phyloP scores from a whole-genome alignment of 2,329 filamentous ascomycete genomes.

The Calonectria pteridis region DNA sequence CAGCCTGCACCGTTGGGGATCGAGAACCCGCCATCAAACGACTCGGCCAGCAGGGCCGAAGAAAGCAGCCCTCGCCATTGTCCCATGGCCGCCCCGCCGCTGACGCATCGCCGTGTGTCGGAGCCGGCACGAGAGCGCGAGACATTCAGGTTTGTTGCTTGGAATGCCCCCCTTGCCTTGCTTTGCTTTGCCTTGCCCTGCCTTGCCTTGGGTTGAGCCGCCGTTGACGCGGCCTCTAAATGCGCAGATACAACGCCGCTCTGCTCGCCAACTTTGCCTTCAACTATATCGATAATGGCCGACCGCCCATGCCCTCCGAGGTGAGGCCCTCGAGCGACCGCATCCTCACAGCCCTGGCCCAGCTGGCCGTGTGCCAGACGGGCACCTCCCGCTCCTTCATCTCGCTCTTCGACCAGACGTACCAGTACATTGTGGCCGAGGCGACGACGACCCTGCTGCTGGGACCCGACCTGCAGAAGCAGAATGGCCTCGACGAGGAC shows the following conservation, averaged over 20 bases:
- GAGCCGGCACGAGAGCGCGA: conserved; percentile 21
- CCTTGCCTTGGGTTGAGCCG: background rate
- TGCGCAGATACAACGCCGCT: conserved; percentile 7
- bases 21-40: background rate
- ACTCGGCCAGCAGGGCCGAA: conserved; percentile 2
- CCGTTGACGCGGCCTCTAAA: background rate
- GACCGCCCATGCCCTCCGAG: conserved; percentile 16
- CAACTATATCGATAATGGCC: conserved; percentile 14
- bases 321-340: conserved; percentile 50
- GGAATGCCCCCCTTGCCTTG: conserved; percentile 1
- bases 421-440: conserved; percentile 65
- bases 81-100: conserved; percentile 9
- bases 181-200: no score
- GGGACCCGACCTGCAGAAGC: conserved; percentile 27
- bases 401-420: conserved; percentile 62
- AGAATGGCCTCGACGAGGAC: conserved; percentile 39
- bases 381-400: conserved; percentile 58
- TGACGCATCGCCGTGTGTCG: conserved; percentile 8
- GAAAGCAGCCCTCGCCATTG: background rate
- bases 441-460: conserved; percentile 58
- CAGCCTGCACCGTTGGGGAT: background rate
- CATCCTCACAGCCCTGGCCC: conserved; percentile 62
- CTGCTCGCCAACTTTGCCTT: conserved; percentile 15
- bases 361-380: conserved; percentile 60
- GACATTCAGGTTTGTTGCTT: conserved; percentile 19